These are phyloP conservation scores for Garcia nutans DNA, from an alignment of 345 rosid species.

Conservation along the genomic window DNA sequence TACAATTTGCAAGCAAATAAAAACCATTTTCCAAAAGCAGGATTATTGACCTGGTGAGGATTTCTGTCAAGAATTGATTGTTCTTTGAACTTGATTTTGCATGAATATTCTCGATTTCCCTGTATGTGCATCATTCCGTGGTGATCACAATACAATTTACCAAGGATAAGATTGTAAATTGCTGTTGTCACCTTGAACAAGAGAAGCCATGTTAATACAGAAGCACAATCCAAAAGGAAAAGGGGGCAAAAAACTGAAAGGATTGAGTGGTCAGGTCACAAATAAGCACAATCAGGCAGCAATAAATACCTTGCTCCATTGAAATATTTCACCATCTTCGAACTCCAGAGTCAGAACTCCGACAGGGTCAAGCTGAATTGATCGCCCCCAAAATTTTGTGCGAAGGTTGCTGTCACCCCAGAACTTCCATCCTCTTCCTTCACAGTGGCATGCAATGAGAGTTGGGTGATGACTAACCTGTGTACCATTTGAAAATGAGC, in stretches of 20 bases:
- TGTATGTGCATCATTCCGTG: conserved; percentile 86
- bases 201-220: neutral
- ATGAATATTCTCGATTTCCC: conserved; percentile 76
- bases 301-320: conserved; percentile 84
- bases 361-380: conserved; percentile 96
- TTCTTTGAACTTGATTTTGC: conserved; percentile 92
- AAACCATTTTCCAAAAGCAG: neutral
- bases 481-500: neutral
- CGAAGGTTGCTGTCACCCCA: conserved; percentile 94
- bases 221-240: neutral
- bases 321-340: conserved; percentile 94
- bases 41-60: conserved; percentile 70
- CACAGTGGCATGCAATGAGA: conserved; percentile 90
- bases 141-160: conserved; percentile 87
- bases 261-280: neutral
- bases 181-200: conserved; percentile 74
- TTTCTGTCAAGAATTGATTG: conserved; percentile 88
- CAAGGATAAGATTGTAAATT: conserved; percentile 87
- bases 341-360: conserved; percentile 83
- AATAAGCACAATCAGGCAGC: conserved; percentile 10
- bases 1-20: neutral
- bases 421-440: conserved; percentile 98
- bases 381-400: conserved; percentile 96
- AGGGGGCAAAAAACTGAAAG: conserved; percentile 19
- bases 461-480: conserved; percentile 99